Conservation (phyloP, 2,329 filamentous ascomycete species). For the Xylaria sp. region DNA sequence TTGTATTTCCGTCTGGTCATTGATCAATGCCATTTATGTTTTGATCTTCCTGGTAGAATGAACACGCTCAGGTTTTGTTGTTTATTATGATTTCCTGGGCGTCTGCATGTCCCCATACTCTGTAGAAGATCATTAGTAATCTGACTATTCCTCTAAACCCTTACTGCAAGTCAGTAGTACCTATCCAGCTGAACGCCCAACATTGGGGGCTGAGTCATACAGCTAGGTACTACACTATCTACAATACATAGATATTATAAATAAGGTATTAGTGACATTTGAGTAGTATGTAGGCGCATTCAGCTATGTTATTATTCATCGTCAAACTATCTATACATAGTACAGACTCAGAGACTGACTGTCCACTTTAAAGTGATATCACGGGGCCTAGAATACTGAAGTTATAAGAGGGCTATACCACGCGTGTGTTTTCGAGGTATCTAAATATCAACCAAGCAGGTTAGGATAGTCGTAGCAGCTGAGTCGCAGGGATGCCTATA, state of each 20-base stretch:
- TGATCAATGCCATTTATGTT: neutral
- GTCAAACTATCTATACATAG: neutral
- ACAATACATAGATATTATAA: neutral
- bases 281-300: neutral
- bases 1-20: neutral
- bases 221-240: neutral
- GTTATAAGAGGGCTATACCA: neutral
- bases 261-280: neutral
- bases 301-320: too few relatives aligned
- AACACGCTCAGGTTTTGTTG: neutral
- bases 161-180: neutral
- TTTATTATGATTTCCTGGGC: neutral
- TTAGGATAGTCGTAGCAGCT: too few relatives aligned
- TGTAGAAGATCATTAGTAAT: neutral
- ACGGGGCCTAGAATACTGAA: neutral
- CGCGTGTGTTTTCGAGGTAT: too few relatives aligned
- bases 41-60: neutral
- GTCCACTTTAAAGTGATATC: neutral
- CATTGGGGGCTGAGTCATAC: neutral
- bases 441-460: too few relatives aligned
- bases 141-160: neutral
- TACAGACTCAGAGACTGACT: neutral
- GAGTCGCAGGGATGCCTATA: too few relatives aligned
- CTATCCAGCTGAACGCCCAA: neutral
- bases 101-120: neutral